Conservation (phyloP, 371 early-diverging fungal species). For the Mycotypha africana region DNA sequence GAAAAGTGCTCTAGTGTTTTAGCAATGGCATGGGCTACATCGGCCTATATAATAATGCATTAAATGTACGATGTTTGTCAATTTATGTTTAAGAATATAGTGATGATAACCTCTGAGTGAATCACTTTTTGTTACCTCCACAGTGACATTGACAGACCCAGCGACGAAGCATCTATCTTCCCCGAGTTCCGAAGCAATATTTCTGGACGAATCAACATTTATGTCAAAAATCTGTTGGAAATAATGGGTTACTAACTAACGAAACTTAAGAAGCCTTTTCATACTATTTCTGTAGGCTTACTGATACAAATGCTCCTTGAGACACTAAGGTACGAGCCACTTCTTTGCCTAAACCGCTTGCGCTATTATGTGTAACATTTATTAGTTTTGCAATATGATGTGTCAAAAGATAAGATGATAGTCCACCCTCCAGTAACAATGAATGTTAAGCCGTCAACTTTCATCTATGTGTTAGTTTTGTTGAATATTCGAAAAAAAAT, state of each 20-base stretch:
- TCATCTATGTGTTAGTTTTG: conserved; percentile 7
- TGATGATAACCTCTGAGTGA: no score
- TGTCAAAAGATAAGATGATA: no score
- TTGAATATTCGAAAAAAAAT: no score
- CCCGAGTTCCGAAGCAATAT: conserved; percentile 24
- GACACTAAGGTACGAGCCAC: conserved; percentile 18
- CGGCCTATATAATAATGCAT: conserved; percentile 10
- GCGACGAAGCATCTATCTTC: conserved; percentile 31
- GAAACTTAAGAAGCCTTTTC: no score
- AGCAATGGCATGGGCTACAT: conserved; percentile 30
- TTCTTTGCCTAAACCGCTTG: conserved; percentile 36
- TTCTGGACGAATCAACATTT: conserved; percentile 22
- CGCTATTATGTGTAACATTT: conserved; percentile 18
- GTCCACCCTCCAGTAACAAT: conserved; percentile 41
- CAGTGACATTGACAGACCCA: conserved; percentile 41
- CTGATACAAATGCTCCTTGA: conserved; percentile 22
- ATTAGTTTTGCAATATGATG: no score
- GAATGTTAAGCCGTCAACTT: conserved; percentile 19
- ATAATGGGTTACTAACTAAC: no score
- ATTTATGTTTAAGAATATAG: not conserved
- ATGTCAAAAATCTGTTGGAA: conserved; percentile 53
- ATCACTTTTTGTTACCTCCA: conserved; percentile 23
- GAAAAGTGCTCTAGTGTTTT: conserved; percentile 35
- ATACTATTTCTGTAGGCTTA: no score
- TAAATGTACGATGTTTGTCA: no score